Conservation (phyloP, 2,329 filamentous ascomycete species). For the Aspergillus phoenicis region DNA sequence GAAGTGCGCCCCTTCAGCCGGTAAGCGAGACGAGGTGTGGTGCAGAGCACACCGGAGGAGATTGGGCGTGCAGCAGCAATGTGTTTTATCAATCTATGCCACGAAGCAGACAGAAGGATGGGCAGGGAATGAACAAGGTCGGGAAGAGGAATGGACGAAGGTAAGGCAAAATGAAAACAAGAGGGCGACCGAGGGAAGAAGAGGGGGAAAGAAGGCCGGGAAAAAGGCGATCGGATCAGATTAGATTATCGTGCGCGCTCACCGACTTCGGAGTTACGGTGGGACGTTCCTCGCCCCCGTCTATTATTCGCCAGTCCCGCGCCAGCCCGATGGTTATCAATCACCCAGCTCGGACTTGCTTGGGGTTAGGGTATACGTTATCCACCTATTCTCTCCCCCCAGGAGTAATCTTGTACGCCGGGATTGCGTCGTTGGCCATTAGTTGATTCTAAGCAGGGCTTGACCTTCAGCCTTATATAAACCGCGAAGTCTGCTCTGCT, state of each 20-base stretch:
- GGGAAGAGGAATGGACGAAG: constrained; percentile 4
- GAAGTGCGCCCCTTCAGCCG: constrained; percentile 37
- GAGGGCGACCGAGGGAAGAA: constrained; percentile 13
- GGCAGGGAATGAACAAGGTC: neutral
- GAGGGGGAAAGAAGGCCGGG: constrained; percentile 10
- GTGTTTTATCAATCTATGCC: neutral
- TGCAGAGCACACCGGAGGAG: neutral
- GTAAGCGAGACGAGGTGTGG: constrained; percentile 31
- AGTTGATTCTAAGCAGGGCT: neutral
- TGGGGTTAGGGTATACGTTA: constrained; percentile 10
- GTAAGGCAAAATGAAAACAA: constrained; percentile 4
- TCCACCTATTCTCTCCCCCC: neutral
- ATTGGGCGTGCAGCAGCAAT: neutral
- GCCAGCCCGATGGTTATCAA: constrained; percentile 21
- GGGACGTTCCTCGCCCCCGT: constrained; percentile 2
- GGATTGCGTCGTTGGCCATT: neutral
- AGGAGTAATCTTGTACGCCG: neutral
- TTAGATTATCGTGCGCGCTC: constrained; percentile 35
- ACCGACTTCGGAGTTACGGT: constrained; percentile 27
- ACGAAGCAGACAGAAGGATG: constrained; percentile 6
- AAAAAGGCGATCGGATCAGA: constrained; percentile 34
- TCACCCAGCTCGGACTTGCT: constrained; percentile 10
- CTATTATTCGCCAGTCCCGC: constrained; percentile 14
- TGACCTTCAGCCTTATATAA: too few relatives aligned
- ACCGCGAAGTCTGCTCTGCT: too few relatives aligned